Evolutionary conservation across 1,284 basidiomycete genomes (phyloP), one percentile per base, ranked within the genome.

Genomic region (Malassezia brasiliensis): DNA sequence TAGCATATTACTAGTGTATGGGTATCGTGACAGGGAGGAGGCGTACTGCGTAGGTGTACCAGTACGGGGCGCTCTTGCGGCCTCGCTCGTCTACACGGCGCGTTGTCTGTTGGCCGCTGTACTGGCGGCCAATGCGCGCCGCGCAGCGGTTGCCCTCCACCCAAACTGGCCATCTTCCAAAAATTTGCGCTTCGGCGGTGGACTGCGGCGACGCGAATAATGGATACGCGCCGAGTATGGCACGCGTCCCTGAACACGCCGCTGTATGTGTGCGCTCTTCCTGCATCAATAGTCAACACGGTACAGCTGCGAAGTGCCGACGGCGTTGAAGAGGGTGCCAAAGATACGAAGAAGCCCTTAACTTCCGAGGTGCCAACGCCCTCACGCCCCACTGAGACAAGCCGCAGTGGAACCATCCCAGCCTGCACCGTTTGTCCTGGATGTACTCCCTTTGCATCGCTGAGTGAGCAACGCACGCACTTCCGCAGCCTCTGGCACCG

Each of bases 401-500:
- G 35, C 2, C 22, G 22, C 41, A 25, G 19, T 17, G 35, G 22
- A 20, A 9, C 19, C 28, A 57, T 63, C 0, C 65, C 64, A 4
- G 56, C 66, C 6, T 73, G 70, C 47, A 60, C 63, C 0, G 52
- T 71, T 2, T 73, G 70, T 35, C 69, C 69, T 2, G 54, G 48
- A 9, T 62, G 83, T 1, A 79, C 81, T 1, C 69, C 77, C 0
- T 96, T 96, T 61, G 67, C 79, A 11, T 83, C 85, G 51, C 82
- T 93, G 2, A 82, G 87, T 30, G 85, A 87, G 51, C 90, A 96
- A 70, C 81, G 91, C 44, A 76, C 79, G 1, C 93, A 98, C 76
- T 96, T 89, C 75, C 84, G 85, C 67, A 88, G 88, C 28, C 91
- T 96, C 76, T 96, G 93, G 93, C 93, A 98, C 80, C 81, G 90